These are phyloP conservation scores for Rhodotorula kratochvilovae DNA, from an alignment of 768 basidiomycete genomes.

Conservation along the genomic window DNA sequence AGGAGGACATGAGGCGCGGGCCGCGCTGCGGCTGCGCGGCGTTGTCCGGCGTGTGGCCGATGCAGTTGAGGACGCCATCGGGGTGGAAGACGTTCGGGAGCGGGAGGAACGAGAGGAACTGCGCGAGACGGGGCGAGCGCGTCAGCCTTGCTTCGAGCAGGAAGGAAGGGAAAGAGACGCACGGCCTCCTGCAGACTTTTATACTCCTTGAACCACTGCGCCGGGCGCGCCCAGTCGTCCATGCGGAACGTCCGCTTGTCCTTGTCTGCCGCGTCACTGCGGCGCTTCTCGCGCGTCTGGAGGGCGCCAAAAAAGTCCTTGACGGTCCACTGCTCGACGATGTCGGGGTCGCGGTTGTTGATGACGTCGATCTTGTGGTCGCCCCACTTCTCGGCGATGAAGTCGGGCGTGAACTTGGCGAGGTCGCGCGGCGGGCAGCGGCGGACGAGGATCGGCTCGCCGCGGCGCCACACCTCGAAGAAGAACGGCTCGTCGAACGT, in stretches of 20 bases:
- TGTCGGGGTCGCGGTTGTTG: conserved; percentile 14
- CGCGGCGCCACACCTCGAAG: conserved; percentile 25
- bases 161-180: background rate
- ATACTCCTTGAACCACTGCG: background rate
- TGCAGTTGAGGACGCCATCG: conserved; percentile 25
- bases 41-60: conserved; percentile 30
- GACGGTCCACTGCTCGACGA: background rate
- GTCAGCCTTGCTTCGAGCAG: background rate
- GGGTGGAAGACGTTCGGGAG: conserved; percentile 24
- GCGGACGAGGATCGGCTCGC: conserved; percentile 22
- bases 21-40: conserved; percentile 13
- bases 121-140: background rate
- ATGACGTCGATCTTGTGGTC: conserved; percentile 11
- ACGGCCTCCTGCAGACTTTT: conserved; percentile 9
- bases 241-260: background rate
- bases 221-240: background rate
- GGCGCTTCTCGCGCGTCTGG: background rate
- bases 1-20: conserved; percentile 2
- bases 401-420: conserved; percentile 20
- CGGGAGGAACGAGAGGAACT: conserved; percentile 26
- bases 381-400: background rate
- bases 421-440: conserved; percentile 5
- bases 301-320: conserved; percentile 21
- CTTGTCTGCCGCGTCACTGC: too few relatives aligned
- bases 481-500: conserved; percentile 23